Evolutionary conservation across 495 filamentous ascomycete species (phyloP).

Genomic region (Amniculicola lignicola): DNA sequence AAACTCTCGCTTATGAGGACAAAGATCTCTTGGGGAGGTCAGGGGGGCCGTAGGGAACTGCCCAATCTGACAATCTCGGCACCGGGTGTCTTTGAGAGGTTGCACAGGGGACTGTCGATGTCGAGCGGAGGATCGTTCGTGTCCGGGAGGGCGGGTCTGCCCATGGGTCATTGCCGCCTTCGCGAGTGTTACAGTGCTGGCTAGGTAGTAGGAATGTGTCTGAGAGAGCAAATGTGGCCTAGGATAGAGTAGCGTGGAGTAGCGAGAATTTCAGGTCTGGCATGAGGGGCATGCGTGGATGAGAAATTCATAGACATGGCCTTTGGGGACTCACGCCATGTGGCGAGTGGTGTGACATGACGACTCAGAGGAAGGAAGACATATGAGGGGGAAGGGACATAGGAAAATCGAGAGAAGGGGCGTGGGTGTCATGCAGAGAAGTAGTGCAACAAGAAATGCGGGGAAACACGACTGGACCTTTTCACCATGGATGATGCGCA

Average conservation of each 20-base stretch:
- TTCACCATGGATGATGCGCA: too few species aligned
- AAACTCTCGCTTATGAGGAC: constrained; percentile 13
- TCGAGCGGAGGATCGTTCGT: not conserved
- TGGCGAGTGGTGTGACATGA: not conserved
- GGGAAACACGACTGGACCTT: too few species aligned
- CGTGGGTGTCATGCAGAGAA: too few species aligned
- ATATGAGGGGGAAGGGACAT: too few species aligned
- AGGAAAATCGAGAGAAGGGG: too few species aligned
- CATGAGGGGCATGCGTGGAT: constrained; percentile 1
- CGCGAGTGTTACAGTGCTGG: not conserved
- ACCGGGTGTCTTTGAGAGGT: constrained; percentile 1
- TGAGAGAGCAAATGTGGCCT: not conserved
- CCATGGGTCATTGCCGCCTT: constrained; percentile 4
- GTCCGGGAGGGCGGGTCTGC: not conserved
- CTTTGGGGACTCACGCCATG: not conserved
- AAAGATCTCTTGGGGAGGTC: not conserved
- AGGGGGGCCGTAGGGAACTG: not conserved
- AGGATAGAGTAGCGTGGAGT: constrained; percentile 6
- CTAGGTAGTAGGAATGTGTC: constrained; percentile 8
- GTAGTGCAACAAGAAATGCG: too few species aligned
- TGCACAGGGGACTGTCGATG: not conserved
- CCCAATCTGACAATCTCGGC: constrained; percentile 1
- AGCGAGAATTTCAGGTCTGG: not conserved
- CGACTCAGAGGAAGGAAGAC: not conserved
- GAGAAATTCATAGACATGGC: not conserved